phyloP scores from a whole-genome alignment of 345 rosid species.

The Mallotus nudiflorus region DNA sequence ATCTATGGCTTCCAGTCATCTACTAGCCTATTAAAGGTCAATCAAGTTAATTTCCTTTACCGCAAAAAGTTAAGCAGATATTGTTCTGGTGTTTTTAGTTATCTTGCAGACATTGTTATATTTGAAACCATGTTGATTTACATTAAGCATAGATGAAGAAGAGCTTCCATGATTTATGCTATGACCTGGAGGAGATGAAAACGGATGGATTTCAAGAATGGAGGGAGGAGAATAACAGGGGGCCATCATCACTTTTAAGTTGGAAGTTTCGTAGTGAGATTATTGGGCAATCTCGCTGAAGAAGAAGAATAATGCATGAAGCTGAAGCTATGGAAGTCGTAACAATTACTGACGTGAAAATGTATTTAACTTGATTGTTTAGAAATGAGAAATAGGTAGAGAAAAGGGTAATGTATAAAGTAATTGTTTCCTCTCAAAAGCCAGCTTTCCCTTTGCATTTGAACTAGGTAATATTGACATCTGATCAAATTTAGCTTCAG shows the following conservation, averaged over 20 bases:
- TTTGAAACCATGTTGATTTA: slow-evolving; percentile 1
- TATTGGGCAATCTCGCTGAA: slow-evolving; percentile 52
- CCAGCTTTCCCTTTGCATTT: slow-evolving; percentile 28
- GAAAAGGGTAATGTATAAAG: not conserved
- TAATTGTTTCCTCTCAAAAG: slow-evolving; percentile 53
- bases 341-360: slow-evolving; percentile 19
- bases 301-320: slow-evolving; percentile 50
- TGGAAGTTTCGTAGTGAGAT: slow-evolving; percentile 40
- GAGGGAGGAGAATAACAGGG: slow-evolving; percentile 51
- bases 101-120: slow-evolving; percentile 5
- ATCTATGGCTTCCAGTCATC: not conserved
- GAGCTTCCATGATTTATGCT: slow-evolving; percentile 16
- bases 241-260: slow-evolving; percentile 32
- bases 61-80: slow-evolving; percentile 11
- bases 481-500: slow-evolving; percentile 47
- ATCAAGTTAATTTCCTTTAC: not conserved
- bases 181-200: slow-evolving; percentile 38
- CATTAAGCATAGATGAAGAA: slow-evolving; percentile 10
- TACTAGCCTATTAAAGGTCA: not conserved
- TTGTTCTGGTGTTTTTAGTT: slow-evolving; percentile 18
- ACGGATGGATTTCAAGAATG: slow-evolving; percentile 50
- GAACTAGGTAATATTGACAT: slow-evolving; percentile 26
- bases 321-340: slow-evolving; percentile 39
- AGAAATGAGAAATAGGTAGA: slow-evolving; percentile 2
- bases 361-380: not conserved